A percentile compares a stretch with the other conserved stretches of the same genome.
Evolutionary conservation across 805 yeast species (phyloP).

Genomic region (Naumovozyma castellii): DNA sequence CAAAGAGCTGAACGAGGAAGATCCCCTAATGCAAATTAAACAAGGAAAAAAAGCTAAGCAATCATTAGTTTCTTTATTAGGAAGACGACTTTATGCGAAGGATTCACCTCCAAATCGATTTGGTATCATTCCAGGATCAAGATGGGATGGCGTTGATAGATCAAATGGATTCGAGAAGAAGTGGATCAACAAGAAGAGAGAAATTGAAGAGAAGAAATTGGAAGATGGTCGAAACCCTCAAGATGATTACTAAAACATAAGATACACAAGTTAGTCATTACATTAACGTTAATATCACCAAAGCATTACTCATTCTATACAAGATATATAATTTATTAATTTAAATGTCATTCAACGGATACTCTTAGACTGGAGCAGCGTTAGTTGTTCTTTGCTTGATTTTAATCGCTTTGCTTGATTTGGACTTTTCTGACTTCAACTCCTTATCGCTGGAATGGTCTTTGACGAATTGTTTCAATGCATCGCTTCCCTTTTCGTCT

Average conservation of each 20-base stretch:
- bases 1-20: slow-evolving; percentile 34
- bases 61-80: slow-evolving; percentile 25
- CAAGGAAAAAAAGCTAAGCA: neutral
- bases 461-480: slow-evolving; percentile 6
- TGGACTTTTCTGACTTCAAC: too few relatives aligned
- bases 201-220: slow-evolving; percentile 27
- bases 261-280: too few relatives aligned
- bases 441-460: too few relatives aligned
- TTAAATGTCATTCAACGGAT: too few relatives aligned
- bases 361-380: too few relatives aligned
- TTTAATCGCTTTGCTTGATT: too few relatives aligned
- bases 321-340: too few relatives aligned
- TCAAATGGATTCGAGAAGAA: slow-evolving; percentile 76
- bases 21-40: slow-evolving; percentile 42
- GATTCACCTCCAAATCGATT: slow-evolving; percentile 60
- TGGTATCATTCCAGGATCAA: slow-evolving; percentile 62
- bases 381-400: too few relatives aligned
- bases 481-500: slow-evolving; percentile 9
- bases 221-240: slow-evolving; percentile 2
- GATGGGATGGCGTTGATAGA: slow-evolving; percentile 91
- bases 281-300: too few relatives aligned
- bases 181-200: slow-evolving; percentile 40
- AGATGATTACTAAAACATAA: neutral
- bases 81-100: slow-evolving; percentile 44
- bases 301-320: neutral